Percentiles rank a stretch among this genome's conserved stretches.
phyloP scores from a whole-genome alignment of 495 filamentous ascomycete genomes.

The Hyaloscypha finlandica region DNA sequence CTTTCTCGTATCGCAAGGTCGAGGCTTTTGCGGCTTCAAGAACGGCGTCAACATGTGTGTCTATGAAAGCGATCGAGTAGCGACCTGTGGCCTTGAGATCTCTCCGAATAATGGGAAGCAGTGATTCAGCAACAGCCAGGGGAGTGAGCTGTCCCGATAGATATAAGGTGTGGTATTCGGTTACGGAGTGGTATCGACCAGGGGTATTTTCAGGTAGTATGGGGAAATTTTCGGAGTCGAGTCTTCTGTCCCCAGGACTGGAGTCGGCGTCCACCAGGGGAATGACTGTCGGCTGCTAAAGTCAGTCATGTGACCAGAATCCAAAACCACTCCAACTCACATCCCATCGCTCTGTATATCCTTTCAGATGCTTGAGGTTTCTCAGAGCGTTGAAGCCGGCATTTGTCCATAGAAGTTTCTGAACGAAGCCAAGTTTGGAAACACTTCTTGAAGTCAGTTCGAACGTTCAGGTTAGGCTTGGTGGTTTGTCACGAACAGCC shows the following conservation, averaged over 20 bases:
- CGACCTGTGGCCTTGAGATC: slow-evolving; percentile 50
- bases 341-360: slow-evolving; percentile 68
- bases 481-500: slow-evolving; percentile 24
- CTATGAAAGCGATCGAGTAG: slow-evolving; percentile 71
- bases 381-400: slow-evolving; percentile 69
- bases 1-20: slow-evolving; percentile 66
- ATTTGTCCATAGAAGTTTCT: slow-evolving; percentile 69
- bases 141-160: slow-evolving; percentile 69
- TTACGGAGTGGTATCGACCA: slow-evolving; percentile 63
- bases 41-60: slow-evolving; percentile 59
- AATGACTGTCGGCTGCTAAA: slow-evolving; percentile 68
- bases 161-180: slow-evolving; percentile 79
- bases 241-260: slow-evolving; percentile 31
- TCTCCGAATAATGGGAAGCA: slow-evolving; percentile 69
- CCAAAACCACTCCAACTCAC: slow-evolving; percentile 14
- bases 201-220: slow-evolving; percentile 40
- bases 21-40: slow-evolving; percentile 69
- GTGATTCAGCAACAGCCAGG: slow-evolving; percentile 62
- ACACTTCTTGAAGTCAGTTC: slow-evolving; percentile 44
- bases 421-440: slow-evolving; percentile 53
- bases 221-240: slow-evolving; percentile 39
- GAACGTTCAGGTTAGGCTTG: background rate
- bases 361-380: slow-evolving; percentile 56
- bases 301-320: slow-evolving; percentile 9
- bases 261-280: slow-evolving; percentile 48